Base-by-base conservation (phyloP, 768 basidiomycete genomes). In the Pleurotus ostreatus region DNA sequence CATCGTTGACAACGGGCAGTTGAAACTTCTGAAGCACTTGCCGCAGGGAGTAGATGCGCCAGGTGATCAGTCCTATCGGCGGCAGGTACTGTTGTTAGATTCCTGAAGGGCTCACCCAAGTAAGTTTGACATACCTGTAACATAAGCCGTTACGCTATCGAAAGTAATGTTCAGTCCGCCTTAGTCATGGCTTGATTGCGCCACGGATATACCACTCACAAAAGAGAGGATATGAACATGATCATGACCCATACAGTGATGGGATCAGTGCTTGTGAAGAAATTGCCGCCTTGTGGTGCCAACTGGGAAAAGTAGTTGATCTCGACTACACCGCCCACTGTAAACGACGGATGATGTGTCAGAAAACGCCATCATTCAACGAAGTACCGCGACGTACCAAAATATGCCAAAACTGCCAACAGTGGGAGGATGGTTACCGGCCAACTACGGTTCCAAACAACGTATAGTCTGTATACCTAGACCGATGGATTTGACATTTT, bases 201-300 rank as follows among this genome's bases (percentile, higher is more conserved):
- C 30, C 30, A 34, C 1, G 30, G 7, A 34, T 9, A 34, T 34
- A 9, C 8, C 9, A 49, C 49, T n/a, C 18, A 49, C 49, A 49
- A 34, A 18, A 49, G 49, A 23, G 49, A 23, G 11, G 49, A 49
- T n/a, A 49, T n/a, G 26, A 49, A 23, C 49, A 49, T 49, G 22
- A 49, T n/a, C n/a, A 49, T 26, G 15, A 26, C 26, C 49, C 49
- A 49, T 16, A 34, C 34, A 13, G 22, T 23, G n/a, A 49, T 49
- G 26, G 22, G 22, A n/a, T 25, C 49, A 26, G 26, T 26, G 26
- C 26, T 49, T 15, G n/a, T 12, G 8, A 44, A 44, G 41, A 44
- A 44, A 44, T 22, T 16, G n/a, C 41, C 20, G n/a, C 41, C 41
- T 34, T 47, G 22, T 0, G 49, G 11, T 49, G n/a, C n/a, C 15